Conservation (phyloP, 495 filamentous ascomycete genomes). For the Cercophora sp. region DNA sequence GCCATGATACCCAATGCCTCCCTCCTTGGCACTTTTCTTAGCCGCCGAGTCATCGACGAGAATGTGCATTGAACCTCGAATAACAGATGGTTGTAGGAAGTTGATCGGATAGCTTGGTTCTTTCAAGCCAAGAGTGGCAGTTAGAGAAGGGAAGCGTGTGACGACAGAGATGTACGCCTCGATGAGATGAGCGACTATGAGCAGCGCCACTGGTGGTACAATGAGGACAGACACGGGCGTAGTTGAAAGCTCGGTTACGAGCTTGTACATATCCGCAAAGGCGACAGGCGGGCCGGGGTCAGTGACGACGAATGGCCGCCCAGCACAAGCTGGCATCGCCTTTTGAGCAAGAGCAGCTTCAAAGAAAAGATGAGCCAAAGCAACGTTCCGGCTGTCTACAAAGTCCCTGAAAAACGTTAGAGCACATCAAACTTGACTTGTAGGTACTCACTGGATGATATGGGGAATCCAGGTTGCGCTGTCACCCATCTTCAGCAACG, state of each 20-base stretch:
- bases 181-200: constrained; percentile 45
- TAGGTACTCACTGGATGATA: constrained; percentile 37
- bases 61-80: constrained; percentile 39
- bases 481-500: constrained; percentile 19
- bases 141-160: constrained; percentile 30
- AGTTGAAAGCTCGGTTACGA: constrained; percentile 15
- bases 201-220: constrained; percentile 41
- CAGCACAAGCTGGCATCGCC: constrained; percentile 36
- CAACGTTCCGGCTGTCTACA: constrained; percentile 53
- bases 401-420: constrained; percentile 35
- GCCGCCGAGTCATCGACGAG: constrained; percentile 48
- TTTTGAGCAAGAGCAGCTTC: constrained; percentile 46
- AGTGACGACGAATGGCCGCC: constrained; percentile 39
- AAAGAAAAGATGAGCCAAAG: constrained; percentile 53
- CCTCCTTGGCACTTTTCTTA: constrained; percentile 40
- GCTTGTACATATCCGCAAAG: constrained; percentile 32
- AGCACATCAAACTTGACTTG: neutral
- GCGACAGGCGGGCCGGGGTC: constrained; percentile 33
- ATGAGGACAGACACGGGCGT: constrained; percentile 29
- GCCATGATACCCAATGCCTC: constrained; percentile 49
- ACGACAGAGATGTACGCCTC: constrained; percentile 40
- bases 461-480: constrained; percentile 43
- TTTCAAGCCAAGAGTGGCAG: constrained; percentile 31
- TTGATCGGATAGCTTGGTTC: constrained; percentile 32
- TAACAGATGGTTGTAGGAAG: constrained; percentile 49